Evolutionary conservation across 2,329 filamentous ascomycete genomes (phyloP).

Genomic region (Keithomyces neogunnii): DNA sequence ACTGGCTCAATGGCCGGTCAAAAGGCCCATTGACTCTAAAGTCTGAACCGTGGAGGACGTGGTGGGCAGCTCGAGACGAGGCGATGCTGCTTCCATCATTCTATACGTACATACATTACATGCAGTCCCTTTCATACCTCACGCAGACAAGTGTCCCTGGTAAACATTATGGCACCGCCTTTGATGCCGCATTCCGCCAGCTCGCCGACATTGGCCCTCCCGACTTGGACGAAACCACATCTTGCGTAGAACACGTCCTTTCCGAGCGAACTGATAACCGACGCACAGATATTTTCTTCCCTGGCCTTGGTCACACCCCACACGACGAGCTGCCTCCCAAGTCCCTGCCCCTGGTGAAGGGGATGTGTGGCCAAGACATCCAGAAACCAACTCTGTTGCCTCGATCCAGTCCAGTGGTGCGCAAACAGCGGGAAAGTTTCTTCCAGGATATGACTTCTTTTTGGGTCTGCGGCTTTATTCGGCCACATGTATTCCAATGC

Average conservation of each 20-base stretch:
- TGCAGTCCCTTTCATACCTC: neutral
- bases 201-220: constrained; percentile 3
- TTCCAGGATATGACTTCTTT: constrained; percentile 12
- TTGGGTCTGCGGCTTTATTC: constrained; percentile 8
- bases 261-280: constrained; percentile 27
- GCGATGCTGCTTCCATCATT: too few relatives aligned
- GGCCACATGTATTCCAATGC: neutral
- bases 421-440: constrained; percentile 12
- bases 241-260: constrained; percentile 28
- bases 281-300: constrained; percentile 27
- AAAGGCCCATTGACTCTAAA: too few relatives aligned
- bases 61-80: too few relatives aligned
- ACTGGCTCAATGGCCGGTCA: too few relatives aligned
- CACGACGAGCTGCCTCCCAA: constrained; percentile 28
- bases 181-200: constrained; percentile 1
- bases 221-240: constrained; percentile 3
- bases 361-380: constrained; percentile 29
- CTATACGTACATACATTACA: too few relatives aligned
- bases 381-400: constrained; percentile 29
- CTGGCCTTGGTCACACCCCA: constrained; percentile 31
- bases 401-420: constrained; percentile 19
- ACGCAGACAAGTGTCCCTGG: neutral
- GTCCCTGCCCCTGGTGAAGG: constrained; percentile 24
- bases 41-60: too few relatives aligned
- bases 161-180: constrained; percentile 4